phyloP scores from a whole-genome alignment of 768 basidiomycete species.

The Rhodotorula diobovata region DNA sequence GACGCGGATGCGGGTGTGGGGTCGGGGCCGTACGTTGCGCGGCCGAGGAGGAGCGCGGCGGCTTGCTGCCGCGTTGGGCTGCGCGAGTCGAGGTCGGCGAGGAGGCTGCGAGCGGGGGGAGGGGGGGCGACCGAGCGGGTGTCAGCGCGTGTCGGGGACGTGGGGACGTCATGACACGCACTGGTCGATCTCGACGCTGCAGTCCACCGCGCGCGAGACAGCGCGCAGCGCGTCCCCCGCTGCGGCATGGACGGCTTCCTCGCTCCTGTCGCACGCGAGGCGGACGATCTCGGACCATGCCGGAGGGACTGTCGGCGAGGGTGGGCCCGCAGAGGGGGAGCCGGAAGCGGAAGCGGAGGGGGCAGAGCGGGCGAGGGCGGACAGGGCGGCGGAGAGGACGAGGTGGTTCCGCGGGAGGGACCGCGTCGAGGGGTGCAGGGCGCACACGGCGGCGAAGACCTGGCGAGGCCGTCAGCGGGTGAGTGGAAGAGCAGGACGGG shows the following conservation, averaged over 20 bases:
- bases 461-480: constrained; percentile 44
- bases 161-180: too few species aligned
- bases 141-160: too few species aligned
- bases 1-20: too few species aligned
- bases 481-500: background rate
- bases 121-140: background rate
- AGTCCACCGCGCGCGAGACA: background rate
- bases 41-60: constrained; percentile 65
- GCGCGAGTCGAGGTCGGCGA: constrained; percentile 44
- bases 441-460: constrained; percentile 55
- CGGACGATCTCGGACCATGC: constrained; percentile 60
- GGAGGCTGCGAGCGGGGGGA: constrained; percentile 44
- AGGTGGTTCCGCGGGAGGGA: constrained; percentile 55
- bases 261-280: constrained; percentile 59
- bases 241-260: constrained; percentile 49
- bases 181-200: constrained; percentile 58
- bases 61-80: constrained; percentile 60
- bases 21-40: constrained; percentile 55
- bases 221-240: constrained; percentile 16
- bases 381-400: constrained; percentile 21
- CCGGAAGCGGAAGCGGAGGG: constrained; percentile 52
- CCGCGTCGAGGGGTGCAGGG: constrained; percentile 45
- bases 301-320: background rate
- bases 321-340: accelerated
- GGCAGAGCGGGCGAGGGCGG: constrained; percentile 42